phyloP scores from a whole-genome alignment of 257 asterid species.

The Nicotiana benthamiana region DNA sequence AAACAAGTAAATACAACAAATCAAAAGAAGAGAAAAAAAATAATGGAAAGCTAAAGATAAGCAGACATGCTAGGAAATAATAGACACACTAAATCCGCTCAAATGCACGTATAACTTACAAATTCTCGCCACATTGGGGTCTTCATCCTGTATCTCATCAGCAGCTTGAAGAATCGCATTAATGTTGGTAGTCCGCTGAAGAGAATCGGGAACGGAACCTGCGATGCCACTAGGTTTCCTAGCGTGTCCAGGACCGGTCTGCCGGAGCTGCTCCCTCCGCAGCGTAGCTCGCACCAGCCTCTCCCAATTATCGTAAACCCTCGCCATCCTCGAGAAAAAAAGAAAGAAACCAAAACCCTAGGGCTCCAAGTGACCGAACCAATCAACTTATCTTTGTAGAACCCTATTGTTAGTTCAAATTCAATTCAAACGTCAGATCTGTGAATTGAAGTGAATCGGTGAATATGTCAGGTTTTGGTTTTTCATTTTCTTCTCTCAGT shows the following conservation, averaged over 20 bases:
- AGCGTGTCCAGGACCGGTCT: conserved; percentile 45
- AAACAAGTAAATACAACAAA: not conserved
- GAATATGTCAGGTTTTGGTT: not conserved
- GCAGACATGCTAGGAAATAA: not conserved
- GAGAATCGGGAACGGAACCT: conserved; percentile 91
- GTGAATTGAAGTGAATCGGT: not conserved
- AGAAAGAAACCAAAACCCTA: not conserved
- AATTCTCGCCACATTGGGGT: conserved; percentile 84
- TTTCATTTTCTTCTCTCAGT: not conserved
- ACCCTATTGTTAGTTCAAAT: conserved; percentile 1
- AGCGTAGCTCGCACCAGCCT: conserved; percentile 73
- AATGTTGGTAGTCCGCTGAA: conserved; percentile 68
- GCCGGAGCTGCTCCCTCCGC: conserved; percentile 50
- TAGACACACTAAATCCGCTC: not conserved
- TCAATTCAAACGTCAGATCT: not conserved
- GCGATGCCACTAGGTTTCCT: conserved; percentile 81
- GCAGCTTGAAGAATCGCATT: conserved; percentile 86
- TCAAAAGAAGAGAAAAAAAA: not conserved
- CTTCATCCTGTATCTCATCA: conserved; percentile 85
- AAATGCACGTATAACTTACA: conserved; percentile 36
- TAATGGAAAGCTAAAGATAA: not conserved
- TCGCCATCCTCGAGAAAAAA: conserved; percentile 33
- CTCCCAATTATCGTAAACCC: conserved; percentile 75
- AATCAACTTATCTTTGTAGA: not conserved
- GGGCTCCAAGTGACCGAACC: not conserved